These are phyloP conservation scores for Trichosanthes truncata DNA, from an alignment of 306 rosid species.

Conservation along the genomic window DNA sequence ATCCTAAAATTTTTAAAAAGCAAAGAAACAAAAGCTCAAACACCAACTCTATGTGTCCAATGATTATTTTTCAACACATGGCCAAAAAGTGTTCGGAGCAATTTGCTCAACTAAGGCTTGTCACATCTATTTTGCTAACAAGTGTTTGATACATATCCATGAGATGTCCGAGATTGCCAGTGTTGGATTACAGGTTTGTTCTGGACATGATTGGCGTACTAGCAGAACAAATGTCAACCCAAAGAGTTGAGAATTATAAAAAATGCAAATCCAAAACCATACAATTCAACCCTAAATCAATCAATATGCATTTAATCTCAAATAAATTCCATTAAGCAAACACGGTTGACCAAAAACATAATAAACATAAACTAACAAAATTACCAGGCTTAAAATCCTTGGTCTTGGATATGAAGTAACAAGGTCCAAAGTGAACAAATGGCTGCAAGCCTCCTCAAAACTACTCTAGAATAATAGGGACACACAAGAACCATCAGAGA, in stretches of 20 bases:
- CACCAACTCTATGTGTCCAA: too few species aligned
- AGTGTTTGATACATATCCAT: too few species aligned
- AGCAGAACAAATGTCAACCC: not conserved
- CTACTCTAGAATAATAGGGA: slow-evolving; percentile 22
- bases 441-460: slow-evolving; percentile 22
- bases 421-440: slow-evolving; percentile 25
- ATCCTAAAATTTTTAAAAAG: too few species aligned
- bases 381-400: slow-evolving; percentile 4
- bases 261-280: not conserved
- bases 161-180: too few species aligned
- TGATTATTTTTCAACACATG: too few species aligned
- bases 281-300: not conserved
- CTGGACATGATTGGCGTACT: not conserved
- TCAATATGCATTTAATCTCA: not conserved
- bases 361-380: slow-evolving; percentile 3
- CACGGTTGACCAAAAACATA: not conserved
- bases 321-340: slow-evolving; percentile 1
- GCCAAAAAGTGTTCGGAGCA: too few species aligned
- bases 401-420: slow-evolving; percentile 8
- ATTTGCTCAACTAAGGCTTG: too few species aligned
- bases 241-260: not conserved
- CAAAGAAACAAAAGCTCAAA: too few species aligned
- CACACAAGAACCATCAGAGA: not conserved
- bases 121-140: too few species aligned
- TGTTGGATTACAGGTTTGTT: too few species aligned